Base-by-base conservation (phyloP, 352 stramenopile genomes). In the Pythium rhizo-oryzae region DNA sequence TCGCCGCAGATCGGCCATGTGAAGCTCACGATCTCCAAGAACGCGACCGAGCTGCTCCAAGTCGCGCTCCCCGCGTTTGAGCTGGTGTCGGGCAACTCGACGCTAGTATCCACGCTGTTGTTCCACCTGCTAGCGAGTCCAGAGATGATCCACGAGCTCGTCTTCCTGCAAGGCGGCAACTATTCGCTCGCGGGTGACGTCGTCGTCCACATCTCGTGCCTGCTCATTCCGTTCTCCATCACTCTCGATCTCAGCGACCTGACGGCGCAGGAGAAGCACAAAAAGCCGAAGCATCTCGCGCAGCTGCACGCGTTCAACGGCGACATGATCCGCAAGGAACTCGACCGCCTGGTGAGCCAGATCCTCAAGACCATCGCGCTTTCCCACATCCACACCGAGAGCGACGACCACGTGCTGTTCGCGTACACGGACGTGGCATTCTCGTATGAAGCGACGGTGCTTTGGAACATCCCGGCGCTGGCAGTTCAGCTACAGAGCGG, bases 361-460 rank as follows among this genome's bases (percentile, higher is more conserved):
- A 82, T 95, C 33, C 59, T 95, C 25, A 86, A 89, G 60, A 92
- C 85, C 1, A 89, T 95, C 62, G 84, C 72, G 43, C 74, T 95
- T 15, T 91, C 85, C 1, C 75, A 92, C 62, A 81, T 93, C 56
- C 82, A 88, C 43, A 82, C 87, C 6, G 75, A 93, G 25, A 77
- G 72, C 55, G 79, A 91, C 51, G 51, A 73, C 12, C 47, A 76
- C 23, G 79, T 88, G 62, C 79, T 96, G 11, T 93, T 93, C 59
- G 84, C 87, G 15, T 96, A 88, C 52, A 92, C 87, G 4, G 86
- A 94, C 60, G 84, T 94, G 19, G 82, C 81, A 35, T 93, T 95
- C 50, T 67, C 82, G 37, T 93, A 91, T 65, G 54, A 50, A 0
- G 89, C 87, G 13, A 68, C 59, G 8, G 66, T 94, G 28, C 44